Conservation (phyloP, 345 rosid genomes). For the Syzygium oleosum region DNA sequence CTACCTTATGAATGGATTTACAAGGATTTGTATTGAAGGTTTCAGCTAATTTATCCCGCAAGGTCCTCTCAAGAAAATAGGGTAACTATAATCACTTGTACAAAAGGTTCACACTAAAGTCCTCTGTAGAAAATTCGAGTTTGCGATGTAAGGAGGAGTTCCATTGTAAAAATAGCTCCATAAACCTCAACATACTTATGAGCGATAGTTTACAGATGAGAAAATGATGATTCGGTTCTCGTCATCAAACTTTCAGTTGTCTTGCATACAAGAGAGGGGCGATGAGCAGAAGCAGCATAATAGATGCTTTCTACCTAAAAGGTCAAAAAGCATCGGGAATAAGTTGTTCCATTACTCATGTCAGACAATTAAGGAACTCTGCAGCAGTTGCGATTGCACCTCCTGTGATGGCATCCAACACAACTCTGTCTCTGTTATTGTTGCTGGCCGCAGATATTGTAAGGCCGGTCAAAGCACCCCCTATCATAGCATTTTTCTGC, state of each 20-base stretch:
- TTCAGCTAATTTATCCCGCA: not conserved
- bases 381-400: slow-evolving; percentile 87
- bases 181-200: not conserved
- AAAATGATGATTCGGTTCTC: not conserved
- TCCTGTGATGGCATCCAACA: slow-evolving; percentile 60
- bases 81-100: not conserved
- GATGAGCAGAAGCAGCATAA: not conserved
- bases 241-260: not conserved
- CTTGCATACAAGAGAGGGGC: not conserved
- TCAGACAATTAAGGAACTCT: slow-evolving; percentile 46
- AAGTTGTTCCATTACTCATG: not conserved
- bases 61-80: not conserved
- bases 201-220: not conserved
- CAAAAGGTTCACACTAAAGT: not conserved
- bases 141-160: not conserved
- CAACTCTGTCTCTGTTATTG: slow-evolving; percentile 41
- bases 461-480: slow-evolving; percentile 79
- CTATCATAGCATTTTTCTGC: slow-evolving; percentile 90
- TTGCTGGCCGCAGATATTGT: slow-evolving; percentile 43
- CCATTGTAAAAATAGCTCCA: not conserved
- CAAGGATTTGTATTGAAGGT: not conserved
- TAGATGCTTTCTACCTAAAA: not conserved
- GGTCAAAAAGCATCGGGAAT: not conserved
- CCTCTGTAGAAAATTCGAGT: not conserved
- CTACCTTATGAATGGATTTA: not conserved